Conservation (phyloP, 1,284 basidiomycete genomes). For the Melanopsichium pennsylvanicum region DNA sequence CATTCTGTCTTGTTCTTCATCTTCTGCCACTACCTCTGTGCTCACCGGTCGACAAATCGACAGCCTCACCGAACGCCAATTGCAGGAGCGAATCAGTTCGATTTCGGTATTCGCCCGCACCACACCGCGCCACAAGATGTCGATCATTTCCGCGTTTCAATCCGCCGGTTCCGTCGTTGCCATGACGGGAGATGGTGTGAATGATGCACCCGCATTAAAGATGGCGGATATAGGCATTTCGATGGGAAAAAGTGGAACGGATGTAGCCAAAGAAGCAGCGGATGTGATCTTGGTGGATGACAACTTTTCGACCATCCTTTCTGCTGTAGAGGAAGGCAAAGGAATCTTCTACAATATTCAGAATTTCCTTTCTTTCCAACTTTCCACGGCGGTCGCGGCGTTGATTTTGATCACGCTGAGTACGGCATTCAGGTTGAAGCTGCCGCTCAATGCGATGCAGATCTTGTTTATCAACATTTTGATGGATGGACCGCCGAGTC, state of each 20-base stretch:
- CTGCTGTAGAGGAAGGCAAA: conserved; percentile 94
- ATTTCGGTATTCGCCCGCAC: conserved; percentile 92
- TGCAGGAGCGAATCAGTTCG: conserved; percentile 80
- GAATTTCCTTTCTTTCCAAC: conserved; percentile 95
- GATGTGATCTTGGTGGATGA: conserved; percentile 97
- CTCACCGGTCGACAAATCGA: conserved; percentile 90
- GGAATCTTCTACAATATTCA: conserved; percentile 99
- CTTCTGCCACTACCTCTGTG: conserved; percentile 65
- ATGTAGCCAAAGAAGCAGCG: conserved; percentile 97
- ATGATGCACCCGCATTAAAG: conserved; percentile 94
- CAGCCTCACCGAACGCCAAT: conserved; percentile 74
- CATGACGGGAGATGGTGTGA: conserved; percentile 98
- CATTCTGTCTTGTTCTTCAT: conserved; percentile 66
- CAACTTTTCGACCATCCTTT: conserved; percentile 91
- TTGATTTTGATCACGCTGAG: conserved; percentile 92
- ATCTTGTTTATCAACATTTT: conserved; percentile 98
- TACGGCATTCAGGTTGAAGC: conserved; percentile 84
- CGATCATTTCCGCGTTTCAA: conserved; percentile 92
- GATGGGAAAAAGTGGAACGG: conserved; percentile 96
- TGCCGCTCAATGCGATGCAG: conserved; percentile 97
- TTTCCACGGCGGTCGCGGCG: conserved; percentile 93
- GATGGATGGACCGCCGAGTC: conserved; percentile 98
- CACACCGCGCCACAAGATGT: conserved; percentile 96
- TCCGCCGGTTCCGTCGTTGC: conserved; percentile 86
- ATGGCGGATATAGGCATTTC: conserved; percentile 98